Evolutionary conservation across 108 stramenopile species (phyloP).

Genomic region (Poteriospumella lacustris): DNA sequence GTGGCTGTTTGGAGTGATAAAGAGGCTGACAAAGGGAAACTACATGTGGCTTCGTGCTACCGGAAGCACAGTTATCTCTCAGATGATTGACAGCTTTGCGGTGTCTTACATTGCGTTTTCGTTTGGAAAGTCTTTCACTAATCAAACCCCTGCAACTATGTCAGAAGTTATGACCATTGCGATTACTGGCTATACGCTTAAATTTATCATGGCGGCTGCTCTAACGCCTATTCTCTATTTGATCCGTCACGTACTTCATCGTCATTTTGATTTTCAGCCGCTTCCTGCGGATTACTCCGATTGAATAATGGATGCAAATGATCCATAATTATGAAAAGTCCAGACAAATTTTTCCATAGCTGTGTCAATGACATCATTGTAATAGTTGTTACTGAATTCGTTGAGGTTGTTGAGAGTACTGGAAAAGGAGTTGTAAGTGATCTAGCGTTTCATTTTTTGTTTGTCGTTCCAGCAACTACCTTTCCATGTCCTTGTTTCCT

Average conservation of each 20-base stretch:
- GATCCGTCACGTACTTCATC: background rate
- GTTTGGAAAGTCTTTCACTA: conserved; percentile 4
- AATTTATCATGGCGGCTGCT: background rate
- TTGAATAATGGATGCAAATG: too few relatives aligned
- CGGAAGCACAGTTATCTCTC: conserved; percentile 15
- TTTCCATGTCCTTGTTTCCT: too few relatives aligned
- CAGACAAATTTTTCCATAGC: too few relatives aligned
- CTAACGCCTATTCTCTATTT: background rate
- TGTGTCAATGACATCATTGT: too few relatives aligned
- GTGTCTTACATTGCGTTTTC: conserved; percentile 19
- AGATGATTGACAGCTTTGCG: conserved; percentile 11
- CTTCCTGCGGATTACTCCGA: conserved; percentile 9
- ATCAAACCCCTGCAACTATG: conserved; percentile 12
- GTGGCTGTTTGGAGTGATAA: conserved; percentile 14
- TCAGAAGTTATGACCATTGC: conserved; percentile 1
- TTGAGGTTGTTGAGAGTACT: too few relatives aligned
- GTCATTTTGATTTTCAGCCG: conserved; percentile 4
- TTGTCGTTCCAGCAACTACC: too few relatives aligned
- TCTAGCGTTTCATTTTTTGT: too few relatives aligned
- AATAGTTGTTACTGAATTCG: too few relatives aligned
- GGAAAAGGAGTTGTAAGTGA: too few relatives aligned
- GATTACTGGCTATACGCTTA: conserved; percentile 17
- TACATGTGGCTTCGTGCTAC: conserved; percentile 13
- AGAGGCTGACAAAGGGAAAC: background rate
- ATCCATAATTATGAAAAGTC: too few relatives aligned